Evolutionary conservation across 148 eudicot species (phyloP), one percentile per base, ranked within the genome.

Genomic region (Fagopyrum tataricum): DNA sequence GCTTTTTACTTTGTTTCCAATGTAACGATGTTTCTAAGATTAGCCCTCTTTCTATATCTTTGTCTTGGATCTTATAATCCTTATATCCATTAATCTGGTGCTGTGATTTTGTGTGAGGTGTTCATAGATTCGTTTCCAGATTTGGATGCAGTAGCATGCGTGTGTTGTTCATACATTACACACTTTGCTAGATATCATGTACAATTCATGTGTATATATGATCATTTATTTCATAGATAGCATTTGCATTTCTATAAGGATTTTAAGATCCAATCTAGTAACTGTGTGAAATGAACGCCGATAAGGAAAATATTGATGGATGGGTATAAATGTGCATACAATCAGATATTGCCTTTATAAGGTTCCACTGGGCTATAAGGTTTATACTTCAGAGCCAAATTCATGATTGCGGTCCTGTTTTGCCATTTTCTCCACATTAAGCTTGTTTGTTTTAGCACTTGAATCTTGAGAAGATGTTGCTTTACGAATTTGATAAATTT

Each of bases 261-360:
- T 5, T 26, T 24, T 31, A 12, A 53, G 8, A 7, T 15, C n/a
- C 4, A 5, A 56, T 21, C 31, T 56, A 26, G 11, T 8, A 20
- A 56, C 20, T 56, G 62, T 56, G 62, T 56, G 62, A 56, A 55
- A 18, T 55, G 62, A 56, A 18, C 7, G 62, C 62, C 20, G 62
- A 56, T 56, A 56, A 18, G 26, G 10, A 56, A 56, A 18, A 56
- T 18, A 18, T 56, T 56, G 62, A 51, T 47, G 14, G 1, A 51
- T 48, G 14, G 7, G 13, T 48, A 48, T 48, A 48, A 51, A 14
- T 4, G 1, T 14, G 56, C 4, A 51, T 51, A 13, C 56, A 14
- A 5, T 51, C 6, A 47, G 20, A 51, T 51, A 51, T 51, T 51
- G 56, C 56, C 52, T 48, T 48, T 3, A 14, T 14, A 2, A 51